Conservation (phyloP, 768 basidiomycete genomes). For the Psilocybe tampanensis region DNA sequence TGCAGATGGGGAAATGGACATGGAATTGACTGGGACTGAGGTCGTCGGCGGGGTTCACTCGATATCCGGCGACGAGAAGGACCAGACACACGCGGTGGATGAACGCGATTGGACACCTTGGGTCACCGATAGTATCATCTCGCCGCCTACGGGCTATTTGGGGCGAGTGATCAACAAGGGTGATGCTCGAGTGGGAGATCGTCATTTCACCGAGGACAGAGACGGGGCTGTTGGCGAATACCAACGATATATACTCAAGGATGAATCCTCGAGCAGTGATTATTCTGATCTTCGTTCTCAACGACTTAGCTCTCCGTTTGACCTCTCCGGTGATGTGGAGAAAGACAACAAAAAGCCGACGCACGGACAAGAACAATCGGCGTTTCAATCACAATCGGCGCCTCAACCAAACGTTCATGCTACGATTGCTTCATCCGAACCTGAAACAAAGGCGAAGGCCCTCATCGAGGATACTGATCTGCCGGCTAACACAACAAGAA, state of each 20-base stretch:
- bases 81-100: constrained; percentile 13
- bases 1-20: constrained; percentile 24
- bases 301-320: not conserved
- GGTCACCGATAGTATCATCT: constrained; percentile 46
- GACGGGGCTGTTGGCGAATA: not conserved
- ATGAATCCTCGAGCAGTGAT: not conserved
- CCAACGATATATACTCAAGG: too few species aligned
- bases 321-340: not conserved
- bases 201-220: not conserved
- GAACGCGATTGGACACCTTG: constrained; percentile 28
- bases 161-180: constrained; percentile 9
- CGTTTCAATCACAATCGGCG: not conserved
- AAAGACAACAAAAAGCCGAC: not conserved
- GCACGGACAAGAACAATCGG: not conserved
- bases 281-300: not conserved
- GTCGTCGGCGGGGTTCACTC: not conserved
- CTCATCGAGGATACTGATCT: not conserved
- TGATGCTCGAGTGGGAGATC: not conserved
- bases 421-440: not conserved
- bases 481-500: constrained; percentile 17
- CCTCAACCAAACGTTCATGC: not conserved
- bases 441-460: not conserved
- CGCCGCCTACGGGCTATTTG: constrained; percentile 37
- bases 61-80: not conserved
- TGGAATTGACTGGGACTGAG: constrained; percentile 17